Conservation (phyloP, 2,329 filamentous ascomycete species). For the Geosmithia flava region DNA sequence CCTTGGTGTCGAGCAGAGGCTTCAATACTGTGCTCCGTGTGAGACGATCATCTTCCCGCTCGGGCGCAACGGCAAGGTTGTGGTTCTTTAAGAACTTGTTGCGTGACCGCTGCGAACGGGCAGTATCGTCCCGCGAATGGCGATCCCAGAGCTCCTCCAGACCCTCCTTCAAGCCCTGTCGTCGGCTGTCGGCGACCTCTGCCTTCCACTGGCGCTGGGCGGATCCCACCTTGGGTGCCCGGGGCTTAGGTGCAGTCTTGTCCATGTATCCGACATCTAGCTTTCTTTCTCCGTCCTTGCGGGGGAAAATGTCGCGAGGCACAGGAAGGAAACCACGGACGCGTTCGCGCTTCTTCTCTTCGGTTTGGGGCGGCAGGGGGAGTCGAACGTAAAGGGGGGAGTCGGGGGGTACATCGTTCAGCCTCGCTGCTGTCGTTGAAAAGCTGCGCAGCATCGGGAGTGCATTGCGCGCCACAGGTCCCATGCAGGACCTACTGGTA, state of each 20-base stretch:
- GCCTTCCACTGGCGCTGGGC: constrained; percentile 46
- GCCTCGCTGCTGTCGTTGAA: constrained; percentile 20
- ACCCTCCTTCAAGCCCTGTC: constrained; percentile 60
- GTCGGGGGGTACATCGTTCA: constrained; percentile 61
- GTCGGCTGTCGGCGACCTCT: constrained; percentile 58
- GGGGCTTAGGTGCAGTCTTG: constrained; percentile 36
- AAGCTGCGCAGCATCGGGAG: constrained; percentile 13
- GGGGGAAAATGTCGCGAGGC: constrained; percentile 67
- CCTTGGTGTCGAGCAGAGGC: constrained; percentile 31
- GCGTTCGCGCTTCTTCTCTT: constrained; percentile 28
- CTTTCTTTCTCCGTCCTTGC: constrained; percentile 45
- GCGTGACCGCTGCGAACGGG: neutral
- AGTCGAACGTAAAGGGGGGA: constrained; percentile 81
- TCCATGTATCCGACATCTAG: constrained; percentile 46
- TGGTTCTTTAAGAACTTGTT: neutral
- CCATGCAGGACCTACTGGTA: neutral
- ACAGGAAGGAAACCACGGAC: constrained; percentile 73
- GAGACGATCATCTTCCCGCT: constrained; percentile 63
- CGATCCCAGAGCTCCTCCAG: constrained; percentile 57
- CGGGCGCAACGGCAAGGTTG: constrained; percentile 38
- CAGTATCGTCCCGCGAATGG: neutral
- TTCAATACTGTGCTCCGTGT: constrained; percentile 56
- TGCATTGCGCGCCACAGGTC: neutral
- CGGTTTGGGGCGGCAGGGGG: constrained; percentile 62
- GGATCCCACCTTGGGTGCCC: constrained; percentile 7